These are phyloP conservation scores for Sclerospora graminicola DNA, from an alignment of 352 stramenopile species.

Conservation along the genomic window DNA sequence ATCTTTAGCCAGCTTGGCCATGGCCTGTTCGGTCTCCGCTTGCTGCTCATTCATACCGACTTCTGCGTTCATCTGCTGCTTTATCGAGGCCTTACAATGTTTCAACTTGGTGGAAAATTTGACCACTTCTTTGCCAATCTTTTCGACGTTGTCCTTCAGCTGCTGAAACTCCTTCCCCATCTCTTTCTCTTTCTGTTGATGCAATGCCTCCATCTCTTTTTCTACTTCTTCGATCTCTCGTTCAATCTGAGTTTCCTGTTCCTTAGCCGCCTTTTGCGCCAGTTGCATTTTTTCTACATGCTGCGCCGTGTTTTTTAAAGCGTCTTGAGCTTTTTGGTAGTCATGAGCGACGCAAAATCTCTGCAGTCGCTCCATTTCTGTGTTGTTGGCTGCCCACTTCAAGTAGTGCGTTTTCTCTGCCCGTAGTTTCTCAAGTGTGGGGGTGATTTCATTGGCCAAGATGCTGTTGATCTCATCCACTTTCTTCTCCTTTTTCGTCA, in stretches of 20 bases:
- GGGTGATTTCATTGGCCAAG: conserved; percentile 97
- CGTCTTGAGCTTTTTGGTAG: conserved; percentile 86
- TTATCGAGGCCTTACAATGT: conserved; percentile 60
- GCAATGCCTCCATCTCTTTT: conserved; percentile 71
- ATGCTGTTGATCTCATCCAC: conserved; percentile 99
- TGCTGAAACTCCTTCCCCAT: conserved; percentile 80
- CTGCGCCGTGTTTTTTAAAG: conserved; percentile 76
- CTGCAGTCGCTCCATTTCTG: conserved; percentile 95
- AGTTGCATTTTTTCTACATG: conserved; percentile 86
- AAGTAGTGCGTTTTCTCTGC: conserved; percentile 97
- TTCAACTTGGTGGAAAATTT: conserved; percentile 78
- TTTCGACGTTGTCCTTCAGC: conserved; percentile 73
- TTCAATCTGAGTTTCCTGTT: conserved; percentile 40
- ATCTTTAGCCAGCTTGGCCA: conserved; percentile 76
- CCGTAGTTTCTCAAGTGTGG: conserved; percentile 96
- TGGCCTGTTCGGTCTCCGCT: conserved; percentile 63
- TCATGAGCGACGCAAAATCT: conserved; percentile 96
- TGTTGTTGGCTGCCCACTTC: conserved; percentile 97
- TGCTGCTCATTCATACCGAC: conserved; percentile 56
- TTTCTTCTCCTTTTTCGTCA: conserved; percentile 99
- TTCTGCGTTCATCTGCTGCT: conserved; percentile 52
- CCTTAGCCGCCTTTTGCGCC: conserved; percentile 59
- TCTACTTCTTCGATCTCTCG: conserved; percentile 74
- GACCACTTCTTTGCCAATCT: conserved; percentile 71
- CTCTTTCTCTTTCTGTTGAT: conserved; percentile 70